phyloP scores from a whole-genome alignment of 768 basidiomycete species.

The Podaxis sp. region DNA sequence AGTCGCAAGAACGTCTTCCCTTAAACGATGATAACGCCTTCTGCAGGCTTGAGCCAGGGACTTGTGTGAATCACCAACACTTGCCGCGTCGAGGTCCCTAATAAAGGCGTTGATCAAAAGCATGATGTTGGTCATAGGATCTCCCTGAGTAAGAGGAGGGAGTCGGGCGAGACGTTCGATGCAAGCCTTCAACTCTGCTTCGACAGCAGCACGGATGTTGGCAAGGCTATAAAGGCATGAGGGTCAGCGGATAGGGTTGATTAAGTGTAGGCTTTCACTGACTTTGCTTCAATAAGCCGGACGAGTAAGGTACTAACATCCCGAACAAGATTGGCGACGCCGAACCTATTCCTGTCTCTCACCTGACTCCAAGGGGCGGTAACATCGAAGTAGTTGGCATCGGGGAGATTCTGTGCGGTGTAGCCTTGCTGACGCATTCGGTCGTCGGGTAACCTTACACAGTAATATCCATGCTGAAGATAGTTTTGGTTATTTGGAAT shows the following conservation, averaged over 20 bases:
- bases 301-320: constrained; percentile 51
- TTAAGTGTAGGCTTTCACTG: constrained; percentile 15
- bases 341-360: constrained; percentile 44
- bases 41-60: constrained; percentile 8
- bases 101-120: constrained; percentile 42
- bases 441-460: constrained; percentile 63
- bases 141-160: constrained; percentile 36
- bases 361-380: constrained; percentile 51
- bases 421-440: constrained; percentile 37
- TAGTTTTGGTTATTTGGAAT: constrained; percentile 20
- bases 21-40: not conserved
- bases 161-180: constrained; percentile 29
- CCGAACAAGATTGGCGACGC: constrained; percentile 47
- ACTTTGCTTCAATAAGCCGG: constrained; percentile 50
- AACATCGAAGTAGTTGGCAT: constrained; percentile 40
- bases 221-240: constrained; percentile 38
- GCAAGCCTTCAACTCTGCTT: constrained; percentile 32
- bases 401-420: constrained; percentile 34
- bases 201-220: constrained; percentile 33
- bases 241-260: not conserved
- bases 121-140: constrained; percentile 41
- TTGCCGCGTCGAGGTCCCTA: constrained; percentile 17
- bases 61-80: constrained; percentile 10
- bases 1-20: constrained; percentile 1
- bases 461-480: constrained; percentile 59